Conservation (phyloP, 2,329 filamentous ascomycete genomes). For the Clarireedia sp. region DNA sequence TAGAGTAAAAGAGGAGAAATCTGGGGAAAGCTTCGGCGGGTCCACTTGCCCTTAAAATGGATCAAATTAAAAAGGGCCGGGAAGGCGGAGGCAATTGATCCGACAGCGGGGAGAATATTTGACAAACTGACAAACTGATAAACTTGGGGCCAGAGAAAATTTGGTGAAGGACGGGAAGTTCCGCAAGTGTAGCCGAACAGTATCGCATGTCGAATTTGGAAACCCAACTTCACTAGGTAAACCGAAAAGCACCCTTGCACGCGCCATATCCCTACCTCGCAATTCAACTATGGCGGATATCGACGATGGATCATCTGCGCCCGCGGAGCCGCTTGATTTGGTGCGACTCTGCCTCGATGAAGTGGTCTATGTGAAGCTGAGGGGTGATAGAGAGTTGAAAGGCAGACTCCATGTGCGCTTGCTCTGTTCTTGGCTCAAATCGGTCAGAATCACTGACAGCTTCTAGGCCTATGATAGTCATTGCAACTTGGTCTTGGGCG, state of each 20-base stretch:
- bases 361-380: constrained; percentile 92
- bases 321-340: constrained; percentile 88
- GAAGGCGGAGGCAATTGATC: not conserved
- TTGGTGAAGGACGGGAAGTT: too few species aligned
- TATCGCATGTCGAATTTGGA: too few species aligned
- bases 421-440: not conserved
- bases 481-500: constrained; percentile 92
- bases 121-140: not conserved
- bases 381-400: constrained; percentile 91
- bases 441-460: constrained; percentile 13
- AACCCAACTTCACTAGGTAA: not conserved
- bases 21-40: not conserved
- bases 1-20: not conserved
- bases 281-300: constrained; percentile 67
- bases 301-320: constrained; percentile 59
- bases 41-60: not conserved
- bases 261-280: constrained; percentile 8
- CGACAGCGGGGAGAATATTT: not conserved
- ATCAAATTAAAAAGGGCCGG: not conserved
- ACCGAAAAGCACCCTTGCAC: not conserved
- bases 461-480: constrained; percentile 92
- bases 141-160: too few species aligned
- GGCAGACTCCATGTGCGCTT: constrained; percentile 79
- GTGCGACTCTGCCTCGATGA: constrained; percentile 93
- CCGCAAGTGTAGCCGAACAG: too few species aligned